Conservation (phyloP, 345 rosid species). For the Pistacia vera region DNA sequence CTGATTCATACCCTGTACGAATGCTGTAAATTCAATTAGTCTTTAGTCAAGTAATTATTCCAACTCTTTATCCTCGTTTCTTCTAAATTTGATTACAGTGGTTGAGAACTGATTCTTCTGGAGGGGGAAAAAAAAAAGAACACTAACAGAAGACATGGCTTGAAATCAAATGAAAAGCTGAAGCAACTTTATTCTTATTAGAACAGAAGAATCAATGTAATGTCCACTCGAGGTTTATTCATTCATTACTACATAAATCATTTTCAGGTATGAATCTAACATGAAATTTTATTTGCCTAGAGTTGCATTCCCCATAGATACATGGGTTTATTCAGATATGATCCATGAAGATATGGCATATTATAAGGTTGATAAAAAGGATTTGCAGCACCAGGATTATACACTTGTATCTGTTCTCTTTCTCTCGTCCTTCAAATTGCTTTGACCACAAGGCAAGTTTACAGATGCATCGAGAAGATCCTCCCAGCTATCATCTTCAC, state of each 20-base stretch:
- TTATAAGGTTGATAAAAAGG: conserved; percentile 21
- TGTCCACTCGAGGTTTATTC: too few relatives aligned
- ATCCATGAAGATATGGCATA: conserved; percentile 1
- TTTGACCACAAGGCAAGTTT: conserved; percentile 5
- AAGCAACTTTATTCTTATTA: neutral
- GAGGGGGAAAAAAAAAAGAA: too few relatives aligned
- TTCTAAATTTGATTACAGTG: neutral
- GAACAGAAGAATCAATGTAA: neutral
- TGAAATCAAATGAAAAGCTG: conserved; percentile 5
- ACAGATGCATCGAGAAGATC: conserved; percentile 45
- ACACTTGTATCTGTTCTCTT: conserved; percentile 10
- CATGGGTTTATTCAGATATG: neutral
- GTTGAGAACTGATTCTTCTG: neutral
- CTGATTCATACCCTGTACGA: neutral
- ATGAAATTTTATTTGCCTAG: neutral
- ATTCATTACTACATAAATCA: too few relatives aligned
- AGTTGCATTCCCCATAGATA: conserved; percentile 6
- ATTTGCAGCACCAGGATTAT: conserved; percentile 16
- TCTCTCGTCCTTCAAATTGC: neutral
- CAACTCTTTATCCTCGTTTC: neutral
- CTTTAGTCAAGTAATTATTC: neutral
- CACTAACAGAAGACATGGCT: too few relatives aligned
- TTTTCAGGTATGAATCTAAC: neutral
- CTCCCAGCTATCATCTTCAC: conserved; percentile 40
- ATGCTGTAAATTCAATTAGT: conserved; percentile 1